Conservation (phyloP, 495 filamentous ascomycete genomes). For the Xylaria scruposa region DNA sequence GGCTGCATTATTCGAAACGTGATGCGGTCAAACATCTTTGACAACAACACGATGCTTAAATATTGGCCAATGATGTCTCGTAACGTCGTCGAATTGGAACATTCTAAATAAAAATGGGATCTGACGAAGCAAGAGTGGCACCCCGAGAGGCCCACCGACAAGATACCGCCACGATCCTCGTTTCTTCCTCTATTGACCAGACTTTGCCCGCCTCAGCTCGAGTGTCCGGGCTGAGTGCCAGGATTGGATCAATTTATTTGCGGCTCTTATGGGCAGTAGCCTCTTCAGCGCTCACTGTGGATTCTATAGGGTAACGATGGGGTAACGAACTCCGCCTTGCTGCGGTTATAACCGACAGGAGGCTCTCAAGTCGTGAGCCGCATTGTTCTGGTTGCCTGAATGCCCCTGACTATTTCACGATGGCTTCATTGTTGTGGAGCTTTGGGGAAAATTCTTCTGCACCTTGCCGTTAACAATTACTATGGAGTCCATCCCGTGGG, state of each 20-base stretch:
- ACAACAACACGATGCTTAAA: background rate
- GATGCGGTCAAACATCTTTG: background rate
- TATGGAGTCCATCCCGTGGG: slow-evolving; percentile 8
- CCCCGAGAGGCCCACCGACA: background rate
- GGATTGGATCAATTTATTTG: slow-evolving; percentile 13
- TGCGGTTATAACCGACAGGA: slow-evolving; percentile 22
- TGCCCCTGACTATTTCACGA: slow-evolving; percentile 35
- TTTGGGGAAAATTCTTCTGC: slow-evolving; percentile 27
- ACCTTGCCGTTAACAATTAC: slow-evolving; percentile 25
- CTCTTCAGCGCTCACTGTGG: slow-evolving; percentile 32
- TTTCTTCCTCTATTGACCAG: background rate
- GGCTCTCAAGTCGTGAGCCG: background rate
- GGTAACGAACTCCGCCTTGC: slow-evolving; percentile 35
- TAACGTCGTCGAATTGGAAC: background rate
- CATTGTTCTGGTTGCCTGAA: slow-evolving; percentile 27
- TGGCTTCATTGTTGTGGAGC: slow-evolving; percentile 40
- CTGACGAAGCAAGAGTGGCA: background rate
- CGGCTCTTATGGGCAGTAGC: slow-evolving; percentile 6
- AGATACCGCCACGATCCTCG: background rate
- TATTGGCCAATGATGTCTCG: slow-evolving; percentile 8
- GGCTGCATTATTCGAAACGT: background rate
- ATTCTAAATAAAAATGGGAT: background rate
- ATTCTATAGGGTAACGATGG: slow-evolving; percentile 43
- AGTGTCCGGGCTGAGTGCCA: background rate
- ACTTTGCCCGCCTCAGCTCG: background rate